Conservation (phyloP, 1,139 yeast genomes). For the Candida tetrigidarum region DNA sequence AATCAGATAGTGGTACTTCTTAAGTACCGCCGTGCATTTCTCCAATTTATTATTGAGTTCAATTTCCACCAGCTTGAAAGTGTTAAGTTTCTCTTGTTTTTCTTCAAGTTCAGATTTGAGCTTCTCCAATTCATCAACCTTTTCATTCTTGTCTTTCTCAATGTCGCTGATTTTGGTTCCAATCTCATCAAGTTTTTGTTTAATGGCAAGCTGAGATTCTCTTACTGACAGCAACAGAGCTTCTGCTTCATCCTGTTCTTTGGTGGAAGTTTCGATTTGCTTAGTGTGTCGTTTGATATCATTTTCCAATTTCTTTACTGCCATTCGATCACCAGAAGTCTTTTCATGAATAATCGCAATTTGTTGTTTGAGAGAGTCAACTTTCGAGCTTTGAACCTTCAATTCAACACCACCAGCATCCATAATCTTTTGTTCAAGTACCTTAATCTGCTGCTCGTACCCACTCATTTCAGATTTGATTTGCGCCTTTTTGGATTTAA, state of each 20-base stretch:
- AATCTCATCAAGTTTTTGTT: conserved; percentile 34
- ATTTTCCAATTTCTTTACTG: conserved; percentile 67
- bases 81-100: conserved; percentile 57
- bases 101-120: conserved; percentile 53
- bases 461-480: conserved; percentile 60
- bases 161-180: conserved; percentile 29
- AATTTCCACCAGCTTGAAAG: conserved; percentile 68
- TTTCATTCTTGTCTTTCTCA: conserved; percentile 33
- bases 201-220: conserved; percentile 37
- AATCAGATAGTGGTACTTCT: conserved; percentile 43
- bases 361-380: conserved; percentile 73
- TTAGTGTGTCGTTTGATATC: conserved; percentile 62
- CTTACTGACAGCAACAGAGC: conserved; percentile 33
- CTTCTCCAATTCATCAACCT: conserved; percentile 40
- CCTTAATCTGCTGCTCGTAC: conserved; percentile 60
- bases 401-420: conserved; percentile 91
- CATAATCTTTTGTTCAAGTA: conserved; percentile 77
- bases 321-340: conserved; percentile 62
- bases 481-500: conserved; percentile 42
- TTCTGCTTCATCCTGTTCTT: conserved; percentile 35
- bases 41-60: conserved; percentile 71
- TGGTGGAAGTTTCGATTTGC: conserved; percentile 47
- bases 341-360: conserved; percentile 65
- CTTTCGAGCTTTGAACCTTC: conserved; percentile 79
- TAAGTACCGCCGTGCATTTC: conserved; percentile 49